Evolutionary conservation across 1,139 yeast species (phyloP), one percentile per base, ranked within the genome.

Genomic region (Cylindricascospora bacillispora): DNA sequence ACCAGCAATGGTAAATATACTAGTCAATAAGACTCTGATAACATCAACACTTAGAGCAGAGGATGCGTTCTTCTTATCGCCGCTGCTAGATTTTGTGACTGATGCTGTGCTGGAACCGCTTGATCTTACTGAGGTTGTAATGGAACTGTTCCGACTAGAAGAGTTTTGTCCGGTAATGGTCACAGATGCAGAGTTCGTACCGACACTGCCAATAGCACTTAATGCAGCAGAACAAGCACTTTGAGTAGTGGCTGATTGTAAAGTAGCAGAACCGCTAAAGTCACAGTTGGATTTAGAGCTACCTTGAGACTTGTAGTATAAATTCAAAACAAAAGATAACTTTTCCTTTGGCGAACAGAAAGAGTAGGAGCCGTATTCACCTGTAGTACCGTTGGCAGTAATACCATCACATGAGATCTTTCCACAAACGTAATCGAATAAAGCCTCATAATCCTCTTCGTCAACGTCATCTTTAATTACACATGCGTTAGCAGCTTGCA

Each of bases 1-100:
- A 24, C 80, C 58, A 63, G 80, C 79, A 63, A 93, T 76, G 16
- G 67, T 65, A 54, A 86, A 89, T 36, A 65, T 55, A 31, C 68
- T 55, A 36, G 78, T 62, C 66, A 78, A 73, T 38, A 93, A 85
- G 28, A 89, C 70, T 67, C 81, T 79, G 45, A 83, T 67, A 45
- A 81, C 61, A 65, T 86, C 86, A 26, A 38, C 35, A 31, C 41
- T 45, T 32, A 46, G 33, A 33, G 36, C 44, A 30, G 47, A 35
- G 28, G 49, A 47, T 17, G 45, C 40, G 24, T 47, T 36, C 25
- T 54, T 35, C 26, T 52, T 40, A 11, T 47, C 30, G n/a, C n/a
- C n/a, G 24, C 56, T 29, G 13, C 52, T 24, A 22, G 60, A 25
- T 17, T 54, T 31, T 21, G 56, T 32, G 21, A 56, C 41, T 27